A percentile compares a stretch with the other conserved stretches of the same genome.
phyloP scores from a whole-genome alignment of 495 filamentous ascomycete genomes.

The Aspergillus homomorphus region DNA sequence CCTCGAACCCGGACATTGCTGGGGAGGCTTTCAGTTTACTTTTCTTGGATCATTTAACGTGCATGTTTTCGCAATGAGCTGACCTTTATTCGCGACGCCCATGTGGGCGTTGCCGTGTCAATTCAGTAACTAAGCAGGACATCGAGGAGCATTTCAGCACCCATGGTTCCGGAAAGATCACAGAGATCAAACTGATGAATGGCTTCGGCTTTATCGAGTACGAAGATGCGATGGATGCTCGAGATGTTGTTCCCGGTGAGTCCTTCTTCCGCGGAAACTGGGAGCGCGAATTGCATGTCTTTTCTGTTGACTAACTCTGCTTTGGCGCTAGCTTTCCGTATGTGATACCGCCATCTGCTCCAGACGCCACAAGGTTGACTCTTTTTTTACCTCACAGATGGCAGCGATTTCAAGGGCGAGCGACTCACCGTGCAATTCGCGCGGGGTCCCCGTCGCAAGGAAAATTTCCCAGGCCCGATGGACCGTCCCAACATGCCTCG shows the following conservation, averaged over 20 bases:
- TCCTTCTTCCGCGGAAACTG: background rate
- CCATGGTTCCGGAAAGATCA: conserved; percentile 94
- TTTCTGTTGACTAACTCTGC: conserved; percentile 17
- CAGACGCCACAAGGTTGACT: conserved; percentile 14
- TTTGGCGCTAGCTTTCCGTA: conserved; percentile 57
- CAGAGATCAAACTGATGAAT: conserved; percentile 99
- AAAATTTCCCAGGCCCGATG: conserved; percentile 61
- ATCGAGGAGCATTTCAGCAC: conserved; percentile 93
- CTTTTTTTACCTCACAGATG: conserved; percentile 58
- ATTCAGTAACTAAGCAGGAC: conserved; percentile 87
- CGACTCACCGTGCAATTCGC: conserved; percentile 97
- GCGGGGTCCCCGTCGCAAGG: conserved; percentile 84
- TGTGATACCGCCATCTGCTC: conserved; percentile 24
- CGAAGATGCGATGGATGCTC: conserved; percentile 93
- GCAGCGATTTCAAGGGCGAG: conserved; percentile 96
- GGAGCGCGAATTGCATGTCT: background rate
- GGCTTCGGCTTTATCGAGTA: conserved; percentile 99
- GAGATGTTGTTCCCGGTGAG: conserved; percentile 95
- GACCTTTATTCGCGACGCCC: conserved; percentile 27
- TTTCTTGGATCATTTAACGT: conserved; percentile 23
- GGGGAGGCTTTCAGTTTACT: conserved; percentile 17
- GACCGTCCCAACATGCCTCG: conserved; percentile 78
- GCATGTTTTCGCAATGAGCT: conserved; percentile 20
- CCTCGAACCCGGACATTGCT: conserved; percentile 17
- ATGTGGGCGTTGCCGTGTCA: conserved; percentile 20